Evolutionary conservation across 306 rosid genomes (phyloP).

Genomic region (Cicer bijugum): DNA sequence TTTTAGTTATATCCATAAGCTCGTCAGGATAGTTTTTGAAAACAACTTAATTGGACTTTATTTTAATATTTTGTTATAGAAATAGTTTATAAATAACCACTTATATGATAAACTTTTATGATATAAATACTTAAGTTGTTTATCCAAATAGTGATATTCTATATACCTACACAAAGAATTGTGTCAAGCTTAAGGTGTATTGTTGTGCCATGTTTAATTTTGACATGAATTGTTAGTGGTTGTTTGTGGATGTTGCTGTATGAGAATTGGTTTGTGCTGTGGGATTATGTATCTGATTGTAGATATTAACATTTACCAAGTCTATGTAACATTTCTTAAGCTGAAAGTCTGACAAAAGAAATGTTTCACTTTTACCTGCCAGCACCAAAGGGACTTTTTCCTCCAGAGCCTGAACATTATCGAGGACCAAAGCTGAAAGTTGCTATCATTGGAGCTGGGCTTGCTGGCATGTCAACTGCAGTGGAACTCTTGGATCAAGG

Average conservation of each 20-base stretch:
- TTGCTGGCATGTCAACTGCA: conserved; percentile 98
- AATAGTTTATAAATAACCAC: no score
- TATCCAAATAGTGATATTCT: neutral
- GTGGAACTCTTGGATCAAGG: conserved; percentile 99
- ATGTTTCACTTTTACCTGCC: conserved; percentile 47
- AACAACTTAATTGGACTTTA: no score
- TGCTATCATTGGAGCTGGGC: conserved; percentile 98
- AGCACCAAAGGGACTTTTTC: conserved; percentile 97
- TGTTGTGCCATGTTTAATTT: conserved; percentile 3
- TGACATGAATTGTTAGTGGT: neutral
- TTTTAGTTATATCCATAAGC: no score
- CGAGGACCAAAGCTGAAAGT: conserved; percentile 95
- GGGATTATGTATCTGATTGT: conserved; percentile 32
- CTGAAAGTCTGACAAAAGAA: conserved; percentile 37
- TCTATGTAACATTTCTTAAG: conserved; percentile 29
- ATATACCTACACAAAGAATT: neutral
- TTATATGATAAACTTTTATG: no score
- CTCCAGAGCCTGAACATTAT: conserved; percentile 91
- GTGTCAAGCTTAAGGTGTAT: neutral
- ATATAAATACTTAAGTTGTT: no score
- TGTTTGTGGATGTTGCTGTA: neutral
- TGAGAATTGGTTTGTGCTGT: conserved; percentile 29
- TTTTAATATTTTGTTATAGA: no score
- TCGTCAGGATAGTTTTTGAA: no score
- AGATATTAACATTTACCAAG: neutral